phyloP scores from a whole-genome alignment of 1,139 yeast genomes.

The Scheffersomyces cryptocercus region DNA sequence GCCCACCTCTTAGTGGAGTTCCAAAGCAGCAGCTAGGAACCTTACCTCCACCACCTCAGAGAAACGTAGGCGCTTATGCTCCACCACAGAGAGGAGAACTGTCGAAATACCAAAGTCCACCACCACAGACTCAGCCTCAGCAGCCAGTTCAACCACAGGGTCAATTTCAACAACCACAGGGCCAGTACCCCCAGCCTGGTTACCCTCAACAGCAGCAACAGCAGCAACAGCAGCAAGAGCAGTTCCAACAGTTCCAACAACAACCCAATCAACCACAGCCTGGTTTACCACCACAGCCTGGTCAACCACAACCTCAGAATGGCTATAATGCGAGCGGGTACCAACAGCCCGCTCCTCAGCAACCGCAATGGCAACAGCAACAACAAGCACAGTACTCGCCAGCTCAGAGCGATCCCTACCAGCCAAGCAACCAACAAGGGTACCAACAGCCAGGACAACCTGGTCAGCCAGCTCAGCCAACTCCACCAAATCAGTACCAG shows the following conservation, averaged over 20 bases:
- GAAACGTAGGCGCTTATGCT: constrained; percentile 25
- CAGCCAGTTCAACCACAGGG: constrained; percentile 4
- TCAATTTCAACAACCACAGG: constrained; percentile 12
- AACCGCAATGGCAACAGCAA: constrained; percentile 1
- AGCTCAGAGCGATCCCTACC: too few species aligned
- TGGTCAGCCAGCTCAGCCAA: too few species aligned
- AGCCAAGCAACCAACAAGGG: too few species aligned
- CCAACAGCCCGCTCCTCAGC: not conserved
- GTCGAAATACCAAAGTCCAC: constrained; percentile 6
- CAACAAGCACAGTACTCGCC: too few species aligned
- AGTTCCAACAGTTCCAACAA: constrained; percentile 4
- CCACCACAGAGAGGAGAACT: constrained; percentile 9
- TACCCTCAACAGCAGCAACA: constrained; percentile 7
- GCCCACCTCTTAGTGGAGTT: constrained; percentile 21
- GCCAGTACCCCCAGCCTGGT: constrained; percentile 9
- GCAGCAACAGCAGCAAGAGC: not conserved
- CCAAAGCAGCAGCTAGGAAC: constrained; percentile 36
- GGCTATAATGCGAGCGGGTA: too few species aligned
- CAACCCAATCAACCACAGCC: not conserved
- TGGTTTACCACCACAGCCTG: not conserved
- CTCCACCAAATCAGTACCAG: too few species aligned
- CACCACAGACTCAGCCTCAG: constrained; percentile 4
- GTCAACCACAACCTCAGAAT: too few species aligned
- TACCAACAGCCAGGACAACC: too few species aligned
- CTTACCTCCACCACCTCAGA: constrained; percentile 58